Conservation (phyloP, 345 rosid species). For the Euphorbia pulcherrima region DNA sequence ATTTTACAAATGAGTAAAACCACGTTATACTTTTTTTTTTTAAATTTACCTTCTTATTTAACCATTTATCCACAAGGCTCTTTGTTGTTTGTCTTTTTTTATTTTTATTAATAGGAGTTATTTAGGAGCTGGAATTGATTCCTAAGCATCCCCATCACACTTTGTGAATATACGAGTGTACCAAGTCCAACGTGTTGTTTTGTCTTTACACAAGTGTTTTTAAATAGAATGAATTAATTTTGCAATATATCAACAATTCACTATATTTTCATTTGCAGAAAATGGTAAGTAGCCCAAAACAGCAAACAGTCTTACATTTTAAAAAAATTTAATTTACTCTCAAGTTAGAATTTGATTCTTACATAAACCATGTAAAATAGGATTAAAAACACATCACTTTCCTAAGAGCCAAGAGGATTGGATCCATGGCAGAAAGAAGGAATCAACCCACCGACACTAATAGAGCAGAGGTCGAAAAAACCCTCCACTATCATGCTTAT, state of each 20-base stretch:
- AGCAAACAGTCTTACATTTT: neutral
- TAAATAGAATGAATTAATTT: no score
- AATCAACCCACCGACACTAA: conserved; percentile 22
- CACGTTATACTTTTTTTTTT: no score
- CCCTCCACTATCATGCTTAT: neutral
- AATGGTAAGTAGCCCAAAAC: neutral
- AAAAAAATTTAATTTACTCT: neutral
- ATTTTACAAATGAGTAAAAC: no score
- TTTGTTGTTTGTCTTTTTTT: no score
- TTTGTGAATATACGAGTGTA: no score
- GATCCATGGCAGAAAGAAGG: conserved; percentile 16
- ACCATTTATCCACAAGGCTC: no score
- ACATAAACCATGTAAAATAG: neutral
- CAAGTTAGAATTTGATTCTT: conserved; percentile 11
- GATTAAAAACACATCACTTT: conserved; percentile 9
- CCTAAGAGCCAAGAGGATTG: conserved; percentile 5
- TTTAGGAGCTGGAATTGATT: no score
- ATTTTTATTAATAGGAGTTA: no score
- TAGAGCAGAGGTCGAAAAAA: conserved; percentile 6
- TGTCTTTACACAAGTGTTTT: no score
- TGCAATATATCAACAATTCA: neutral
- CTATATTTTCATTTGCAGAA: neutral
- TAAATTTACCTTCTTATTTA: no score
- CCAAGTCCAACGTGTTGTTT: no score
- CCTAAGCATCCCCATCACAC: no score